phyloP scores from a whole-genome alignment of 306 rosid genomes.

The Calophaca sinica region DNA sequence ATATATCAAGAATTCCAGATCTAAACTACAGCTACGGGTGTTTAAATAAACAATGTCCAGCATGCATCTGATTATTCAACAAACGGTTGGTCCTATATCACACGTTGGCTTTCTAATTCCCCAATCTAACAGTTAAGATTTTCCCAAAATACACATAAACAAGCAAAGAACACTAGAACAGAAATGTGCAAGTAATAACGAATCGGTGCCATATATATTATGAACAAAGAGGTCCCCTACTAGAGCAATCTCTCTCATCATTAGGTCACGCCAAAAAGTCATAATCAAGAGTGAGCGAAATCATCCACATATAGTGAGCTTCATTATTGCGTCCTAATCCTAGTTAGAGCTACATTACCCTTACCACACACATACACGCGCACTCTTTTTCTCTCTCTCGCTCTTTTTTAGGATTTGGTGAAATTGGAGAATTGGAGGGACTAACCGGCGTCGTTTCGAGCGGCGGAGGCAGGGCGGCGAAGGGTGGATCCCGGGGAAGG shows the following conservation, averaged over 20 bases:
- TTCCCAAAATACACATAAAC: neutral
- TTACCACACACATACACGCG: neutral
- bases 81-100: slow-evolving; percentile 38
- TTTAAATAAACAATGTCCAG: neutral
- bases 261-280: slow-evolving; percentile 31
- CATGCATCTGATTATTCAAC: slow-evolving; percentile 32
- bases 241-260: slow-evolving; percentile 1
- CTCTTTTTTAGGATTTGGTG: neutral
- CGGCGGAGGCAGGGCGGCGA: slow-evolving; percentile 50
- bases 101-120: slow-evolving; percentile 12
- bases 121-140: slow-evolving; percentile 17
- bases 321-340: slow-evolving; percentile 39
- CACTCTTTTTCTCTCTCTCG: neutral
- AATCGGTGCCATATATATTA: neutral
- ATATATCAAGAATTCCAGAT: slow-evolving; percentile 38
- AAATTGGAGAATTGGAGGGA: slow-evolving; percentile 10
- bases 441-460: slow-evolving; percentile 57
- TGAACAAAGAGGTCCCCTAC: slow-evolving; percentile 1
- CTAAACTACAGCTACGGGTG: neutral
- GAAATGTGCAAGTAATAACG: slow-evolving; percentile 29
- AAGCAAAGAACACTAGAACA: slow-evolving; percentile 8
- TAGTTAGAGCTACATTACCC: slow-evolving; percentile 38
- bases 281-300: slow-evolving; percentile 15
- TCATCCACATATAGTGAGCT: slow-evolving; percentile 15
- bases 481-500: slow-evolving; percentile 51